A percentile compares a stretch with the other conserved stretches of the same genome.
Conservation (phyloP, 106 monocot genomes). For the Hemerocallis citrina region DNA sequence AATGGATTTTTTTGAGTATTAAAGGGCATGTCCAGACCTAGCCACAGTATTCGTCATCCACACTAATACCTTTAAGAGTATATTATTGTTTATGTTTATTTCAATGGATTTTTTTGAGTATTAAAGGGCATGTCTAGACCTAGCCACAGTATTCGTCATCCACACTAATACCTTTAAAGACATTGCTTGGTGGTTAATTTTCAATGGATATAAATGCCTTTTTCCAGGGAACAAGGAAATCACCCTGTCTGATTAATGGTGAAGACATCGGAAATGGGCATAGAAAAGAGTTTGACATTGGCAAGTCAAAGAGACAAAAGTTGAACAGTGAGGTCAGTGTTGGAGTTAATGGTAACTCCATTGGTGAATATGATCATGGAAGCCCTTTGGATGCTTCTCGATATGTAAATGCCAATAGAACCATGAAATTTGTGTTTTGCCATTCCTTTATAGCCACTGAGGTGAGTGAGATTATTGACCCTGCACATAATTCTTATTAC, state of each 20-base stretch:
- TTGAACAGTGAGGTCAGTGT: background rate
- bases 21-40: no score
- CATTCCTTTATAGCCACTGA: slow-evolving; percentile 20
- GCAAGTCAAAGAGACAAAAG: slow-evolving; percentile 6
- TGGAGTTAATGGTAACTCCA: background rate
- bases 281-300: background rate
- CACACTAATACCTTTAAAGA: no score
- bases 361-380: no score
- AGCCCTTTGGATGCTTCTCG: background rate
- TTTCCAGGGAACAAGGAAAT: background rate
- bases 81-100: no score
- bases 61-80: no score
- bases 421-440: slow-evolving; percentile 12
- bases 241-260: background rate
- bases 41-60: no score
- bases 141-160: no score
- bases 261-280: background rate
- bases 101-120: no score
- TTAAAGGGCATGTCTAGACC: no score
- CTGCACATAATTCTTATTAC: background rate
- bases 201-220: slow-evolving; percentile 1
- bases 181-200: no score
- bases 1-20: no score
- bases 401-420: background rate
- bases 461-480: slow-evolving; percentile 1